Evolutionary conservation across 805 yeast genomes (phyloP).

Genomic region (Wickerhamomyces chaumierensis): DNA sequence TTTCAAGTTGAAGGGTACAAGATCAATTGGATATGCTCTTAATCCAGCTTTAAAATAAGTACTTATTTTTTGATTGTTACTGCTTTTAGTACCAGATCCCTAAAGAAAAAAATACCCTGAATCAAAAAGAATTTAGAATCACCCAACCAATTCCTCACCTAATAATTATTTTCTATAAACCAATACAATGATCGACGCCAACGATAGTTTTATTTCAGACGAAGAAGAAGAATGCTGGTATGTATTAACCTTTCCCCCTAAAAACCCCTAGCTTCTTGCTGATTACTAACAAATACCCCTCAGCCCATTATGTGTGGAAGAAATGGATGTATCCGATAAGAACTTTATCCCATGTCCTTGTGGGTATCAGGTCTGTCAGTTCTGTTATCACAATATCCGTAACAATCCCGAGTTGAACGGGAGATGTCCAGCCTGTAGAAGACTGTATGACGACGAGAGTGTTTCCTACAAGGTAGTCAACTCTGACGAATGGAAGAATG

Average conservation of each 20-base stretch:
- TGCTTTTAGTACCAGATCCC: too few relatives aligned
- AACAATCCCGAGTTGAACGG: slow-evolving; percentile 94
- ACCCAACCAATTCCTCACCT: too few relatives aligned
- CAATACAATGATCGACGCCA: slow-evolving; percentile 17
- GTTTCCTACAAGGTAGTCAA: slow-evolving; percentile 80
- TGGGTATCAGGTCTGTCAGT: slow-evolving; percentile 97
- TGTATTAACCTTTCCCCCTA: slow-evolving; percentile 16
- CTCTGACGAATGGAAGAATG: slow-evolving; percentile 74
- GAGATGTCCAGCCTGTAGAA: slow-evolving; percentile 94
- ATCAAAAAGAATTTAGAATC: too few relatives aligned
- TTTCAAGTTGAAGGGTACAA: too few relatives aligned
- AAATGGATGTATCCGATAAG: slow-evolving; percentile 92
- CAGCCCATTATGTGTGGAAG: slow-evolving; percentile 94
- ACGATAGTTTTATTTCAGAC: slow-evolving; percentile 58
- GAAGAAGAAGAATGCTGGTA: slow-evolving; percentile 71
- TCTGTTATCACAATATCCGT: slow-evolving; percentile 92
- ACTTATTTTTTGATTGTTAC: too few relatives aligned
- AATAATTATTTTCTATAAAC: too few relatives aligned
- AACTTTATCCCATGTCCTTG: slow-evolving; percentile 99
- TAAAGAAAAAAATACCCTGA: too few relatives aligned
- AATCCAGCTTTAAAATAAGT: too few relatives aligned
- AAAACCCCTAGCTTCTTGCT: too few relatives aligned
- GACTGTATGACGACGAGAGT: slow-evolving; percentile 84
- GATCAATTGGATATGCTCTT: too few relatives aligned
- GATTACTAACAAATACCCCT: slow-evolving; percentile 16